Conservation (phyloP, 257 asterid genomes). For the Handroanthus guayacan region DNA sequence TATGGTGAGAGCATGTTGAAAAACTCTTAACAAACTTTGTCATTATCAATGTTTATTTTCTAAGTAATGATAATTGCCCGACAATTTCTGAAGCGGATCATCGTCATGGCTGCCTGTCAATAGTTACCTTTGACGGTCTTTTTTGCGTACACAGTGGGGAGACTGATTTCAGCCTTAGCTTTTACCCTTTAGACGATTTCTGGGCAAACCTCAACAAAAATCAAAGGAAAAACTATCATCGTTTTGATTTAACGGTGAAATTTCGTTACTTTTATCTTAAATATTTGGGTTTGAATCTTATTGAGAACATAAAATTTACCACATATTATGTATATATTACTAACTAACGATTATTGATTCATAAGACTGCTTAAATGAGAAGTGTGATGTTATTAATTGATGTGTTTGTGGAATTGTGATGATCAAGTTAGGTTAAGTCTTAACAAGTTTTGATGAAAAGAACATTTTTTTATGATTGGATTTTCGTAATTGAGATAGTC, state of each 20-base stretch:
- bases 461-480: too few species aligned
- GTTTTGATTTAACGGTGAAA: too few species aligned
- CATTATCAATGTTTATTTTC: conserved; percentile 13
- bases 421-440: not conserved
- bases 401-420: too few species aligned
- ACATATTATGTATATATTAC: too few species aligned
- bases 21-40: not conserved
- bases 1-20: not conserved
- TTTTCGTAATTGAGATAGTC: too few species aligned
- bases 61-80: conserved; percentile 1
- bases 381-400: too few species aligned
- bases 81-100: not conserved
- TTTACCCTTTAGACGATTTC: not conserved
- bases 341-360: not conserved
- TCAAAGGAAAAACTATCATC: too few species aligned
- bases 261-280: not conserved
- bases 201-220: not conserved
- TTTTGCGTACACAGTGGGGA: not conserved
- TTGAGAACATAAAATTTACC: too few species aligned
- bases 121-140: not conserved
- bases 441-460: too few species aligned
- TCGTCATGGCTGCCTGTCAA: not conserved
- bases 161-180: conserved; percentile 12
- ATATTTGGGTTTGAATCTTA: too few species aligned
- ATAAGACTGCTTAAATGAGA: too few species aligned